Evolutionary conservation across 768 basidiomycete species (phyloP), one percentile per base, ranked within the genome.

Genomic region (Agrocybe chaxingu): DNA sequence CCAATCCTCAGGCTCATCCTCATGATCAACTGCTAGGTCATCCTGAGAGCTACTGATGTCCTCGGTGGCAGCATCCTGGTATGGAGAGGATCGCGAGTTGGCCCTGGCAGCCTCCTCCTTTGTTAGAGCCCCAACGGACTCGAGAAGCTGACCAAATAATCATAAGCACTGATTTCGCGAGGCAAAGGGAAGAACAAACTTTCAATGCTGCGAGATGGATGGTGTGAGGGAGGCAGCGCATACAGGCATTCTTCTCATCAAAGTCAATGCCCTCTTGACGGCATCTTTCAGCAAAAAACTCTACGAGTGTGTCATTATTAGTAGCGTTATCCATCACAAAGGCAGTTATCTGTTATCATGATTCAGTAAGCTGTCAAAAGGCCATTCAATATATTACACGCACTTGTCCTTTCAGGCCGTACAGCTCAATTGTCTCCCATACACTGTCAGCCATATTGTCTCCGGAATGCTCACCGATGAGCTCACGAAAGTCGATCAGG

Each of bases 141-240:
- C 13, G 8, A 42, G 24, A 16, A 10, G 32, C 5, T 24, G 41
- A 44, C 16, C 35, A 24, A 24, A 24, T 24, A 24, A 24, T 24
- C 24, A 24, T 24, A 24, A 24, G 24, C 24, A 24, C 24, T 24
- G 24, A 24, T 24, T 24, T 24, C 4, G 24, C 24, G 24, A 24
- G 24, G 24, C 24, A 24, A 24, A 24, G 24, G 24, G 24, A 24
- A 24, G 24, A 24, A 24, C 24, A 24, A 24, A 64, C 67, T 59
- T 68, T 57, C 7, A 69, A 29, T 1, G 64, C 68, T 0, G 67
- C 68, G 34, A 71, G 61, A 49, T 71, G 67, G n/a, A 70, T 53
- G 0, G 66, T 69, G 42, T 71, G 70, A 0, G 67, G 70, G 62
- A 70, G 63, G 51, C 70, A 71, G 10, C 55, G 64, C 30, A 69